Conservation (phyloP, 164 flowering plant genomes). For the Vitis vinifera region DNA sequence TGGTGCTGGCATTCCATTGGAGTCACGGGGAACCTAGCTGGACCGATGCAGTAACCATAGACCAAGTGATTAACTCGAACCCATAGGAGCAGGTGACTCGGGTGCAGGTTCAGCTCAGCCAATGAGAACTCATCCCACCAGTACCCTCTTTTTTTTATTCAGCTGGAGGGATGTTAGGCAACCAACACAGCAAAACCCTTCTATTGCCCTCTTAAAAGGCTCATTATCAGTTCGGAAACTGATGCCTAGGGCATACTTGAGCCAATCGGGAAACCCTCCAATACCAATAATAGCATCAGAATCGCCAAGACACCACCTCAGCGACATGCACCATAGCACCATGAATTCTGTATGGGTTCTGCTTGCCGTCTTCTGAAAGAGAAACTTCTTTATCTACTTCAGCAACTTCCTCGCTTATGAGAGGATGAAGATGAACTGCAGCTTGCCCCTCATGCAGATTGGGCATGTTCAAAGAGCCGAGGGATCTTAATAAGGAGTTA, state of each 20-base stretch:
- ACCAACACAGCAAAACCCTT: too few species aligned
- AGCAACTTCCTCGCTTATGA: conserved; percentile 12
- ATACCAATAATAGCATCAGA: too few species aligned
- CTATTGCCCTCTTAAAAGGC: too few species aligned
- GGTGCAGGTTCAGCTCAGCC: conserved; percentile 75
- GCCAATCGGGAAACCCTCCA: too few species aligned
- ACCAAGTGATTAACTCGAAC: conserved; percentile 78
- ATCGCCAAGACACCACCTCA: too few species aligned
- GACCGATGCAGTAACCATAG: conserved; percentile 83
- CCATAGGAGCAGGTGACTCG: conserved; percentile 91
- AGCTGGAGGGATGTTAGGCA: too few species aligned
- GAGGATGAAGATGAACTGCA: conserved; percentile 8
- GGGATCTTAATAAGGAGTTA: not conserved
- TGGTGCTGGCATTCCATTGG: conserved; percentile 79
- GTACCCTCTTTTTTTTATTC: conserved; percentile 9
- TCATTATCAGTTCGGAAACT: too few species aligned
- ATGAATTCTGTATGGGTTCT: not conserved
- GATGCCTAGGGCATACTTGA: too few species aligned
- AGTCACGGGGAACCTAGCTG: conserved; percentile 58
- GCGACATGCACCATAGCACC: too few species aligned
- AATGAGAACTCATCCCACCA: conserved; percentile 91
- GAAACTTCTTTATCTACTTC: conserved; percentile 20
- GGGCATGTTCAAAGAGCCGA: conserved; percentile 9
- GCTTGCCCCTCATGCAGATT: conserved; percentile 2
- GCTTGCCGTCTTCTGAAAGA: conserved; percentile 14